Evolutionary conservation across 129 eudicot species (phyloP), one percentile per base, ranked within the genome.

Genomic region (Escallonia herrerae): DNA sequence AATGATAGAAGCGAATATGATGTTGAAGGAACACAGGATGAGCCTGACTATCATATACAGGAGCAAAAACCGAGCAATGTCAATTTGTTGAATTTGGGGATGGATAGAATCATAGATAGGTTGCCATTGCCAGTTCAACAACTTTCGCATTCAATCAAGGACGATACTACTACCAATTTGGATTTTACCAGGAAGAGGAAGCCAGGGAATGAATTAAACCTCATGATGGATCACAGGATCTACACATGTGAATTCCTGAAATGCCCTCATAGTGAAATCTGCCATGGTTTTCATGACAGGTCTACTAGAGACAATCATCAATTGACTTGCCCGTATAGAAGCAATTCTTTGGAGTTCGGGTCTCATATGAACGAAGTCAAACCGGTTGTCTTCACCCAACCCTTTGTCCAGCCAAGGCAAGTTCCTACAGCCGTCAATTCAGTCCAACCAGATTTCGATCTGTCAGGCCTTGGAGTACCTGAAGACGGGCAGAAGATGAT

Each of bases 401-500:
- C 75, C 8, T 79, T 72, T 55, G 80, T 52, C 40, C 78, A 83
- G 67, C 60, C 80, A 10, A 80, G 78, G 62, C 61, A 72, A 57
- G 13, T 54, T 49, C 13, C 70, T 49, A 5, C 68, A 41, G 22
- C 61, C 39, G 74, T 48, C 43, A 70, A 63, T 38, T 44, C 72
- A 2, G 43, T 66, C 43, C 62, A 58, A 8, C 48, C 81, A 14
- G n/a, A 79, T 10, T 85, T 83, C 43, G 83, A 83, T 69, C 48
- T 76, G 37, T 11, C 83, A 6, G 83, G 78, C 22, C 68, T 82
- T 4, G 95, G 86, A 5, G 81, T 85, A 64, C 87, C 96, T 5
- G 95, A 86, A 76, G 96, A 89, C 6, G 96, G 95, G 66, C 83
- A 89, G 15, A 83, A 83, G 62, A 81, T 76, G 90, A 89, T 89